Evolutionary conservation across 805 yeast genomes (phyloP).

Genomic region (Lipomyces lipofer): DNA sequence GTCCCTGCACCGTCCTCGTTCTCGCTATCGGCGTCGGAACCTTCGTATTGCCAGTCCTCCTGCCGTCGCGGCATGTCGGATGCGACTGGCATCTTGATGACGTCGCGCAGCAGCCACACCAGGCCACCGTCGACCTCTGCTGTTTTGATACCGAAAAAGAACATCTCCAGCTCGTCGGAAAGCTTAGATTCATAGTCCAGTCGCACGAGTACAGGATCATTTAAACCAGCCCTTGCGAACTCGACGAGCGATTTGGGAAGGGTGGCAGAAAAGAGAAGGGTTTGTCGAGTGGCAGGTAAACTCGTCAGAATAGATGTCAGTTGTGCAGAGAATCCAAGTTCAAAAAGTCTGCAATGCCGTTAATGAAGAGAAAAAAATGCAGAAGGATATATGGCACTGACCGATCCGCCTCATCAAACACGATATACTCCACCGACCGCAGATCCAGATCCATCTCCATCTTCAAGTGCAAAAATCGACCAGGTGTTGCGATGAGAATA

Average conservation of each 20-base stretch:
- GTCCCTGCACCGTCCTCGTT: constrained; percentile 43
- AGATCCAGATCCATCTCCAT: constrained; percentile 92
- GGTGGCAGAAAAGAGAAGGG: constrained; percentile 90
- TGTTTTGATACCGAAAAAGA: constrained; percentile 75
- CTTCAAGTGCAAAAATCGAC: constrained; percentile 91
- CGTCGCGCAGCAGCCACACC: constrained; percentile 72
- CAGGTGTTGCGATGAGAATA: constrained; percentile 94
- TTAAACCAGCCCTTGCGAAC: constrained; percentile 94
- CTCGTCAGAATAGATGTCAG: constrained; percentile 83
- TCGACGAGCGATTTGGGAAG: constrained; percentile 89
- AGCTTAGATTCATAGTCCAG: constrained; percentile 90
- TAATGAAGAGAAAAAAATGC: background rate
- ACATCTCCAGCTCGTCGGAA: constrained; percentile 88
- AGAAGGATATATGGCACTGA: constrained; percentile 10
- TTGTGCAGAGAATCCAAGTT: constrained; percentile 94
- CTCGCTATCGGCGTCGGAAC: constrained; percentile 51
- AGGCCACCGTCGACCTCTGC: constrained; percentile 89
- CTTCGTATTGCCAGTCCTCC: constrained; percentile 32
- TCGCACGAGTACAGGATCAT: constrained; percentile 88
- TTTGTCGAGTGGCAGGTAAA: constrained; percentile 80
- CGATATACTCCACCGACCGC: constrained; percentile 80
- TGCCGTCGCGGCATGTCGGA: constrained; percentile 69
- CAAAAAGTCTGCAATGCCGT: constrained; percentile 54
- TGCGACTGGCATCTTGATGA: constrained; percentile 69
- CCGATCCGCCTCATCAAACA: constrained; percentile 96